Conservation (phyloP, 345 rosid species). For the Corymbia maculata region DNA sequence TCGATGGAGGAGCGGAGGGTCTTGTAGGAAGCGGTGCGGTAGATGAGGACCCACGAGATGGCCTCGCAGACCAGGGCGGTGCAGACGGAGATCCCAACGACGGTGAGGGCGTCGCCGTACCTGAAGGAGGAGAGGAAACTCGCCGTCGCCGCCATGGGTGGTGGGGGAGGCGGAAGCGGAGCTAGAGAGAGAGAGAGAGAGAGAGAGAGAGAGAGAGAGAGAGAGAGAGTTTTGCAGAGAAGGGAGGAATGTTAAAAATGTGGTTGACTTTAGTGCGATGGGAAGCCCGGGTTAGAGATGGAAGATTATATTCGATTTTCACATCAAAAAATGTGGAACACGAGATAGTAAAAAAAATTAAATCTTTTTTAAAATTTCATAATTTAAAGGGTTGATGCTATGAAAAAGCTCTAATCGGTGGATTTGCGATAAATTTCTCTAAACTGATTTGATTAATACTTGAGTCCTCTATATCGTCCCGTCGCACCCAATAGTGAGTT, state of each 20-base stretch:
- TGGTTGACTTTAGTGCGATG: neutral
- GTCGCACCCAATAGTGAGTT: too few relatives aligned
- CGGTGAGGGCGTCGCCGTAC: constrained; percentile 82
- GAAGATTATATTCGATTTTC: neutral
- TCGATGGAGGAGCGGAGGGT: constrained; percentile 90
- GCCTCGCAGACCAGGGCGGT: constrained; percentile 91
- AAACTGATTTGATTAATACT: too few relatives aligned
- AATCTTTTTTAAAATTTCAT: too few relatives aligned
- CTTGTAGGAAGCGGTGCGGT: constrained; percentile 92
- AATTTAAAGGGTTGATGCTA: too few relatives aligned
- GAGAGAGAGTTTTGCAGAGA: neutral
- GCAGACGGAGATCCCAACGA: constrained; percentile 84
- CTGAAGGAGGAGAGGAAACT: constrained; percentile 42
- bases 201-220: neutral
- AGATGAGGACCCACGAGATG: constrained; percentile 92
- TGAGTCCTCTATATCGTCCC: too few relatives aligned
- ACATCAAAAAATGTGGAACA: neutral
- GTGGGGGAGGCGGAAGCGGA: neutral
- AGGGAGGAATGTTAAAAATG: neutral
- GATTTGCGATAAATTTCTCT: too few relatives aligned
- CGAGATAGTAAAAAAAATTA: neutral
- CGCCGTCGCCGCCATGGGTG: neutral
- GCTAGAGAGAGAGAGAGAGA: neutral
- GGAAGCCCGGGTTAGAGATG: neutral
- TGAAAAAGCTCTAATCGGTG: too few relatives aligned